Percentiles rank a stretch among this genome's conserved stretches.
phyloP scores from a whole-genome alignment of 805 yeast genomes.

The Barnettozyma sucrosica region DNA sequence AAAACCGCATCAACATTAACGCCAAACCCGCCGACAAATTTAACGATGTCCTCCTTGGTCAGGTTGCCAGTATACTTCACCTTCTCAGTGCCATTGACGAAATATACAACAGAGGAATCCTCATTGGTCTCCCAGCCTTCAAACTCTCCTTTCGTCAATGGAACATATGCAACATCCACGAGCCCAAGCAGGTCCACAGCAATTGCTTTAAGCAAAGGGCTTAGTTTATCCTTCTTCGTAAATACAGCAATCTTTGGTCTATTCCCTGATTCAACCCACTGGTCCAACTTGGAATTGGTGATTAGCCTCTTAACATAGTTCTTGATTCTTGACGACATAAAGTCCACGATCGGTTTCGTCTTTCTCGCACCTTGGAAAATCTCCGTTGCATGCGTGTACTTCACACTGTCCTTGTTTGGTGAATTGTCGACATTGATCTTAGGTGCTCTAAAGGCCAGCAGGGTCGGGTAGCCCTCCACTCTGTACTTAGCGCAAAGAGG shows the following conservation, averaged over 20 bases:
- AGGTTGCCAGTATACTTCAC: slow-evolving; percentile 28
- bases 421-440: slow-evolving; percentile 35
- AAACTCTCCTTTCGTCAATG: slow-evolving; percentile 20
- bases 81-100: slow-evolving; percentile 8
- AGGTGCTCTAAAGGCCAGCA: slow-evolving; percentile 79
- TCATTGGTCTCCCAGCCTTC: slow-evolving; percentile 14
- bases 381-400: slow-evolving; percentile 46
- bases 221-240: slow-evolving; percentile 41
- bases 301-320: slow-evolving; percentile 55
- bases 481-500: slow-evolving; percentile 59
- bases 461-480: slow-evolving; percentile 79
- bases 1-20: slow-evolving; percentile 19
- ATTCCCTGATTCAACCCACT: slow-evolving; percentile 16
- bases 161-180: slow-evolving; percentile 42
- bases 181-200: slow-evolving; percentile 62
- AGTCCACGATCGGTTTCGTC: slow-evolving; percentile 47
- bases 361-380: slow-evolving; percentile 57
- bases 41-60: slow-evolving; percentile 27
- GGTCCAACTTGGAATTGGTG: slow-evolving; percentile 28
- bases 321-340: slow-evolving; percentile 52
- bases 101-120: slow-evolving; percentile 12
- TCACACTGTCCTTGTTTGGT: slow-evolving; percentile 4
- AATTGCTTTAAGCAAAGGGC: slow-evolving; percentile 56
- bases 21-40: slow-evolving; percentile 28
- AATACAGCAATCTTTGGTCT: slow-evolving; percentile 45